Conservation (phyloP, 1,284 basidiomycete species). For the Microbotryum lychnidis-dioicae region DNA sequence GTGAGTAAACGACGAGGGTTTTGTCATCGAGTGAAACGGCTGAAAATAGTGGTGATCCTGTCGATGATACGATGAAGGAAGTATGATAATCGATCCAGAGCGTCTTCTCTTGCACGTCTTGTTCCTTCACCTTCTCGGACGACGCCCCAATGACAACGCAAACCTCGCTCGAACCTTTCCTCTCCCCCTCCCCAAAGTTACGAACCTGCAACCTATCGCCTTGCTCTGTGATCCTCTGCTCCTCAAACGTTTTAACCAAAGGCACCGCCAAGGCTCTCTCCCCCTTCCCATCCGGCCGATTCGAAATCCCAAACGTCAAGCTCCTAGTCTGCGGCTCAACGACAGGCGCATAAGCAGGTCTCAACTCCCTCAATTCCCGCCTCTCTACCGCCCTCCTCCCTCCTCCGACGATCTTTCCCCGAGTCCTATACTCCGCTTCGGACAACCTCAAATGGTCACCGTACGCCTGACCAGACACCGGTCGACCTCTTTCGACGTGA, state of each 20-base stretch:
- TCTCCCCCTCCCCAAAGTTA: constrained; percentile 58
- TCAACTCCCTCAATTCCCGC: constrained; percentile 49
- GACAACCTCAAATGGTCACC: constrained; percentile 9
- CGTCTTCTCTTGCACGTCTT: constrained; percentile 42
- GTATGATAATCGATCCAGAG: constrained; percentile 84
- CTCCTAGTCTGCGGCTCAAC: constrained; percentile 11
- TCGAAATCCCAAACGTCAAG: constrained; percentile 19
- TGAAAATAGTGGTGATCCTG: constrained; percentile 58
- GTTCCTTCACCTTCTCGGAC: constrained; percentile 37
- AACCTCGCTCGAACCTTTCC: constrained; percentile 60
- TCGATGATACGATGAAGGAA: constrained; percentile 57
- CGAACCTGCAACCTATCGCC: constrained; percentile 63
- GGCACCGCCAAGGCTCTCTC: constrained; percentile 46
- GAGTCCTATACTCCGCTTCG: constrained; percentile 7
- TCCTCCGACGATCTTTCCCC: constrained; percentile 17
- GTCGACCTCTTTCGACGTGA: no score
- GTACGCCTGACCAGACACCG: constrained; percentile 2
- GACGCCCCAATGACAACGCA: constrained; percentile 49
- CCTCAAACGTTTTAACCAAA: constrained; percentile 54
- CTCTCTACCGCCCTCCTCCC: constrained; percentile 6
- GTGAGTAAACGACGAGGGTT: constrained; percentile 65
- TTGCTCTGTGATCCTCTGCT: constrained; percentile 51
- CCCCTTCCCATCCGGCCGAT: constrained; percentile 29
- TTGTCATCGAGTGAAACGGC: constrained; percentile 72
- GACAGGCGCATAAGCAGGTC: constrained; percentile 31